A percentile compares a stretch with the other conserved stretches of the same genome.
Evolutionary conservation across 176 grass and related monocot species (phyloP).

Genomic region (Musa schizocarpa): DNA sequence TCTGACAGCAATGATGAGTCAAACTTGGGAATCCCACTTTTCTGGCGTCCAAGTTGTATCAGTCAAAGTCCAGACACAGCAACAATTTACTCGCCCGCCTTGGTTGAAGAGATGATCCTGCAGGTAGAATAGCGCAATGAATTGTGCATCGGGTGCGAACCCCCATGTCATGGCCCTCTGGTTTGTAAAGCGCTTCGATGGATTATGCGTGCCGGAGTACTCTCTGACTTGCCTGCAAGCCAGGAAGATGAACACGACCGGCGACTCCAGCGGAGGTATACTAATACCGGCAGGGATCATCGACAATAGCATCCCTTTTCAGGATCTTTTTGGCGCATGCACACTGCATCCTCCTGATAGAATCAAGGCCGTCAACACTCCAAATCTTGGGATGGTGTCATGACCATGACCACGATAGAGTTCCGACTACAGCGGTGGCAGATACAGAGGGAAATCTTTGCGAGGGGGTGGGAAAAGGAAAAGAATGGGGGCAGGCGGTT

Average conservation of each 20-base stretch:
- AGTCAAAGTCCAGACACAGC: not conserved
- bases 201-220: not conserved
- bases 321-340: too few species aligned
- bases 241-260: too few species aligned
- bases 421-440: not conserved
- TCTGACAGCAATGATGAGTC: not conserved
- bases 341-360: too few species aligned
- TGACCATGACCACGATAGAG: not conserved
- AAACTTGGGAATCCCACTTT: not conserved
- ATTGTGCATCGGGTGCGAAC: not conserved
- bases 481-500: not conserved
- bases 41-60: not conserved
- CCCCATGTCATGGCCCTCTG: not conserved
- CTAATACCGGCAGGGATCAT: too few species aligned
- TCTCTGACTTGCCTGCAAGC: not conserved
- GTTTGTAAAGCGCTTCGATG: not conserved
- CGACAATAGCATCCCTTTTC: too few species aligned
- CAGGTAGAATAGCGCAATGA: not conserved
- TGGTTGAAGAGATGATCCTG: not conserved
- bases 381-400: too few species aligned
- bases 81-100: not conserved
- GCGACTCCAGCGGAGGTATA: too few species aligned
- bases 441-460: not conserved
- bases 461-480: too few species aligned
- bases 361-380: too few species aligned